A percentile compares a stretch with the other conserved stretches of the same genome.
phyloP scores from a whole-genome alignment of 2,329 filamentous ascomycete genomes.

The Alternaria burnsii region DNA sequence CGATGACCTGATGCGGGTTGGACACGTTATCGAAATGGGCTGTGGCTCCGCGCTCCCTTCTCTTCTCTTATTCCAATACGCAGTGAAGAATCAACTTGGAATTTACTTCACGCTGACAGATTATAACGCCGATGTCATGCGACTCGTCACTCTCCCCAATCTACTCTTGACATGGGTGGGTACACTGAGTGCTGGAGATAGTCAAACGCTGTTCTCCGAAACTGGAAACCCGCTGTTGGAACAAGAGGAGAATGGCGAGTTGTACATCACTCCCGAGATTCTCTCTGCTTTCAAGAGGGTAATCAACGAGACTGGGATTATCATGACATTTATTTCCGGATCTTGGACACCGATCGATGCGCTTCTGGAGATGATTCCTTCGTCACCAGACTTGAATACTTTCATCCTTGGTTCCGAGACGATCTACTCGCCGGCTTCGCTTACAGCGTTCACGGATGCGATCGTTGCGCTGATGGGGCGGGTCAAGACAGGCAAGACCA shows the following conservation, averaged over 20 bases:
- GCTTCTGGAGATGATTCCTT: conserved; percentile 67
- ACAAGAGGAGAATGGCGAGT: conserved; percentile 57
- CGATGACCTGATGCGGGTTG: conserved; percentile 58
- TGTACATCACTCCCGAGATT: conserved; percentile 69
- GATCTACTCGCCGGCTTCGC: conserved; percentile 79
- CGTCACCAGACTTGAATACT: conserved; percentile 50
- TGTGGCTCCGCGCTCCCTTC: conserved; percentile 81
- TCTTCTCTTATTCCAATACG: conserved; percentile 73
- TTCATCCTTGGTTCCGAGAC: conserved; percentile 78
- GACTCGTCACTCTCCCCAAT: conserved; percentile 82
- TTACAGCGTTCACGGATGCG: conserved; percentile 73
- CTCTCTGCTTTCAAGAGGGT: conserved; percentile 66
- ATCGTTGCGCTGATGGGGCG: conserved; percentile 66
- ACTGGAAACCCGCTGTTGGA: conserved; percentile 27
- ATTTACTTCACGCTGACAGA: conserved; percentile 75
- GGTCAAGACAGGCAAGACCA: conserved; percentile 65
- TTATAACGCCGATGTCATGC: conserved; percentile 80
- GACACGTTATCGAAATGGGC: conserved; percentile 70
- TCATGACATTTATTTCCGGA: conserved; percentile 74
- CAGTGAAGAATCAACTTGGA: conserved; percentile 57
- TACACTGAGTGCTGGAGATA: conserved; percentile 31
- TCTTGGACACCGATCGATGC: conserved; percentile 69
- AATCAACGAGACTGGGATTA: conserved; percentile 62
- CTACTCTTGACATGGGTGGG: conserved; percentile 71
- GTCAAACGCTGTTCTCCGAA: conserved; percentile 23